These are phyloP conservation scores for Ophiostoma tasmaniense DNA, from an alignment of 2,329 filamentous ascomycete genomes.

Conservation along the genomic window DNA sequence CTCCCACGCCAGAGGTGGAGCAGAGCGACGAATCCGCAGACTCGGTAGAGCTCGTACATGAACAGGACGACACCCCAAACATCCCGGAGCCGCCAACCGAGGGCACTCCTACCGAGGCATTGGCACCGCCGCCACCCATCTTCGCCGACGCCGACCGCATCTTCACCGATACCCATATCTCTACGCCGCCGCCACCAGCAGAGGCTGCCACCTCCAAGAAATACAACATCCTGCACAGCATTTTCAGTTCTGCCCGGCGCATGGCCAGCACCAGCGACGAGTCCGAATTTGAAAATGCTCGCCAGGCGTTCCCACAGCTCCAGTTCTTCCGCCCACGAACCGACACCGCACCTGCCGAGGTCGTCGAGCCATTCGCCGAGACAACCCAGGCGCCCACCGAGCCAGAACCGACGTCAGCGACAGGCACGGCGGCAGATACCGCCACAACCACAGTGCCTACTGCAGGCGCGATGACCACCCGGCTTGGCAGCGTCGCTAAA, in stretches of 20 bases:
- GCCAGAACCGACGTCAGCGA: neutral
- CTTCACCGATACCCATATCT: constrained; percentile 29
- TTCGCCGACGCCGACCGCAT: constrained; percentile 31
- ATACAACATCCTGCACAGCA: constrained; percentile 17
- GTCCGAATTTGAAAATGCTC: constrained; percentile 15
- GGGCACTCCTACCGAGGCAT: neutral
- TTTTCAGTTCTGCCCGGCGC: constrained; percentile 19
- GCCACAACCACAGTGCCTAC: neutral
- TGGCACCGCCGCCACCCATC: constrained; percentile 23
- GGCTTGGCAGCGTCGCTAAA: neutral
- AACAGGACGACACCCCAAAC: neutral
- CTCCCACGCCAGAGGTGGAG: neutral
- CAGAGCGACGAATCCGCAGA: constrained; percentile 8
- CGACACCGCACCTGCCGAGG: constrained; percentile 4
- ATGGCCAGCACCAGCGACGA: constrained; percentile 7
- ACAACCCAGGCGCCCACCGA: neutral
- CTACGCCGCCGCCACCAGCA: constrained; percentile 20
- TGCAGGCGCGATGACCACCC: neutral
- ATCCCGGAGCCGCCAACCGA: constrained; percentile 15
- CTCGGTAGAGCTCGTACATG: constrained; percentile 11
- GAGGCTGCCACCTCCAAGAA: constrained; percentile 14
- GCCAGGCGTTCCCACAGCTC: constrained; percentile 18
- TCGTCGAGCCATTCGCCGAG: neutral
- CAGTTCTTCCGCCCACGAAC: constrained; percentile 18
- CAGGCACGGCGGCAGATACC: neutral